phyloP scores from a whole-genome alignment of 768 basidiomycete species.

The Nevesoporus exiguus region DNA sequence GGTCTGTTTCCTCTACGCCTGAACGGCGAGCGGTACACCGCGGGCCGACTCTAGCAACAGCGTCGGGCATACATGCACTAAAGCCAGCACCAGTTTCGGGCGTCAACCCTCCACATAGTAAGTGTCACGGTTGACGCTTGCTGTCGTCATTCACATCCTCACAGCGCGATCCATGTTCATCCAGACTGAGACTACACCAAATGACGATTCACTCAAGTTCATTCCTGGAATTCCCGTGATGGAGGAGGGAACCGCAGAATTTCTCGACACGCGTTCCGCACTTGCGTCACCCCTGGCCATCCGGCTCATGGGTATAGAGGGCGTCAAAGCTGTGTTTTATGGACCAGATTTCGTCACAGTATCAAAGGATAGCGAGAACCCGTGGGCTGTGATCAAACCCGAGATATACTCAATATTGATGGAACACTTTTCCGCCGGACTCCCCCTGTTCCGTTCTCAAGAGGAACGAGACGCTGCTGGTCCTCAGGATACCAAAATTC shows the following conservation, averaged over 20 bases:
- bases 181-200: constrained; percentile 96
- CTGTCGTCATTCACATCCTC: not conserved
- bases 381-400: constrained; percentile 91
- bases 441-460: constrained; percentile 79
- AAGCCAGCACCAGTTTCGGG: constrained; percentile 1
- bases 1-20: constrained; percentile 23
- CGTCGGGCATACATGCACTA: constrained; percentile 25
- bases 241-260: constrained; percentile 87
- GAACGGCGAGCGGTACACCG: constrained; percentile 23
- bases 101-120: constrained; percentile 34
- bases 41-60: constrained; percentile 34
- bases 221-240: constrained; percentile 91
- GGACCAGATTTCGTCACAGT: constrained; percentile 99
- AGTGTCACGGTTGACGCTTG: constrained; percentile 5
- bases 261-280: constrained; percentile 84
- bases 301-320: constrained; percentile 91
- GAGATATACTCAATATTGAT: constrained; percentile 95
- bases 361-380: constrained; percentile 80
- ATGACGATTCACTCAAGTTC: constrained; percentile 97
- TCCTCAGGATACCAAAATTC: constrained; percentile 88
- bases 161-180: constrained; percentile 93
- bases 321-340: constrained; percentile 86
- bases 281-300: constrained; percentile 93
- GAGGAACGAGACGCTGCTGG: constrained; percentile 79
- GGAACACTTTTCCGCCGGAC: constrained; percentile 95